Base-by-base conservation (phyloP, 2,329 filamentous ascomycete genomes). In the Ophiostoma quercus region DNA sequence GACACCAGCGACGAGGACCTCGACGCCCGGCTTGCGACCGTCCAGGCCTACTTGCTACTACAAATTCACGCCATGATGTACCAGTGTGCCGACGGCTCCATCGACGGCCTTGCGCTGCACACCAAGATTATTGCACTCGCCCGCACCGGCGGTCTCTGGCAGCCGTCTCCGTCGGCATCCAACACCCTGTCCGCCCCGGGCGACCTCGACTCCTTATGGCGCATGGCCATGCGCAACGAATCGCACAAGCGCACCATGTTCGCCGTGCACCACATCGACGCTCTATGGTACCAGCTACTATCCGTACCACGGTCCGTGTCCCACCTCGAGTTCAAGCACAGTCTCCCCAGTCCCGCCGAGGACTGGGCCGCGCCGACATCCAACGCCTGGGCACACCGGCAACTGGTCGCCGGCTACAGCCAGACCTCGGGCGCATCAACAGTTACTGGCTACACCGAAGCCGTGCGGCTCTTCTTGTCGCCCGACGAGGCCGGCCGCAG, bases 11-110 rank as follows among this genome's bases (percentile, higher is more conserved):
- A 78, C 65, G 71, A 74, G 6, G 72, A 74, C 2, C 73, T 77
- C 47, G 51, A 37, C 65, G 25, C n/a, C 16, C 29, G 41, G 41
- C 41, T 79, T 8, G 68, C 73, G 5, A 71, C 79, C 16, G 75
- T 82, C 0, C 80, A 82, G 69, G 73, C 78, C 2, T 79, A 79
- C 37, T 70, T 81, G 1, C 73, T 82, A 7, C 76, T 82, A 1
- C 76, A 82, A 67, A 77, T 81, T 8, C 80, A 76, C 68, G 76
- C 79, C n/a, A 81, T 81, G 76, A 78, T 82, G 76, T 81, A 81
- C 37, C 39, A 68, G 67, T 54, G 73, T 75, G 34, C 29, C 32
- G 32, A 66, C 12, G 19, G 29, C 34, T 37, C 62, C 3, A n/a
- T 66, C 1, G 76, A 76, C 32, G 79, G 77, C 2, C 75, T 80